A percentile compares a stretch with the other conserved stretches of the same genome.
phyloP scores from a whole-genome alignment of 345 rosid species.

The Eucalyptus melliodora region DNA sequence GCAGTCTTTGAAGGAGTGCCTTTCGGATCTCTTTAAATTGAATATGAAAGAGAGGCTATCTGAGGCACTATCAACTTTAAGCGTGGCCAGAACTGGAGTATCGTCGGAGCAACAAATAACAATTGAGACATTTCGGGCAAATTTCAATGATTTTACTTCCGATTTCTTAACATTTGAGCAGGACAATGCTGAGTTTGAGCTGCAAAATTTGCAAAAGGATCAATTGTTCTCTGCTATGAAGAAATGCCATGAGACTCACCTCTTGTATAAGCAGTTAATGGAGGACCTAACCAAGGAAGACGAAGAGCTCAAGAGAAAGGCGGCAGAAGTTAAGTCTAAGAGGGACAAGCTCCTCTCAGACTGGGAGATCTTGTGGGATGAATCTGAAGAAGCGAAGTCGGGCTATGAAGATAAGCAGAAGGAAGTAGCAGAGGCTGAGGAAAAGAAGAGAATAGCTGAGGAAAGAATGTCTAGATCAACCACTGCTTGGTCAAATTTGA shows the following conservation, averaged over 20 bases:
- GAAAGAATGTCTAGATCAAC: neutral
- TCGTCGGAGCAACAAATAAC: neutral
- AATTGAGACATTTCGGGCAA: neutral
- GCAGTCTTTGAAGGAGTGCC: neutral
- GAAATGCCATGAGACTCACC: neutral
- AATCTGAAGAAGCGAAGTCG: neutral
- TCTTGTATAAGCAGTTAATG: neutral
- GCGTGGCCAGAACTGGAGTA: neutral
- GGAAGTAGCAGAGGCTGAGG: neutral
- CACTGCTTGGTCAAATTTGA: neutral
- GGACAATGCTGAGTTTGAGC: neutral
- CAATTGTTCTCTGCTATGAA: neutral
- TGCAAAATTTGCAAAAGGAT: neutral
- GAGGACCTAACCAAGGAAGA: neutral
- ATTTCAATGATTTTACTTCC: neutral
- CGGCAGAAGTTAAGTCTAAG: neutral
- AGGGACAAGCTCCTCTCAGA: neutral
- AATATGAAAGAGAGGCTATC: neutral
- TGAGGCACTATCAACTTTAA: neutral
- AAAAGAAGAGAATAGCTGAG: neutral
- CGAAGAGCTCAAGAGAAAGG: neutral
- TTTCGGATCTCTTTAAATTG: neutral
- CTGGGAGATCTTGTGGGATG: neutral
- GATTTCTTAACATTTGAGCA: neutral
- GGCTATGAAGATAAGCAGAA: neutral